Conservation (phyloP, 768 basidiomycete genomes). For the Suillus spraguei region DNA sequence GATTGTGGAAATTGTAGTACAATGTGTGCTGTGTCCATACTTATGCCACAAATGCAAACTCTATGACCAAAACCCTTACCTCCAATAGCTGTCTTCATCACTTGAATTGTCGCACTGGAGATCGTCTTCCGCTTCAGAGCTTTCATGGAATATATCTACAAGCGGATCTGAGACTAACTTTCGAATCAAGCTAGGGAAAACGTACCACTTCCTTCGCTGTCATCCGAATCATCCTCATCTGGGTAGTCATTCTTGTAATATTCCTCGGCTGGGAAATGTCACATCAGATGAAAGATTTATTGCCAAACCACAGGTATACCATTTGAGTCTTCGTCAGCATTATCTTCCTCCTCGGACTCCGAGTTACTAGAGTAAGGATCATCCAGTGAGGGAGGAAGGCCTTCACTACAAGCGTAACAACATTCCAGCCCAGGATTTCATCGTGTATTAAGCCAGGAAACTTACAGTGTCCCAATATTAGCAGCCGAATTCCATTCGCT, state of each 20-base stretch:
- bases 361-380: constrained; percentile 63
- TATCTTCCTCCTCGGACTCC: constrained; percentile 69
- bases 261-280: constrained; percentile 63
- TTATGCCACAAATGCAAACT: constrained; percentile 17
- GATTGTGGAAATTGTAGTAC: constrained; percentile 23
- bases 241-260: constrained; percentile 88
- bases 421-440: background rate
- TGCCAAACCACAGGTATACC: constrained; percentile 42
- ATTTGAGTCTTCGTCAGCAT: constrained; percentile 85
- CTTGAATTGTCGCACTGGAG: constrained; percentile 31
- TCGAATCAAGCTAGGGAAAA: constrained; percentile 8
- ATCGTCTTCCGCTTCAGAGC: constrained; percentile 50
- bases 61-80: constrained; percentile 22
- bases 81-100: constrained; percentile 36
- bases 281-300: background rate
- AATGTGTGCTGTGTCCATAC: constrained; percentile 8
- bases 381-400: constrained; percentile 58
- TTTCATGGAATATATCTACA: constrained; percentile 60
- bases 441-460: constrained; percentile 6
- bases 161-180: constrained; percentile 10
- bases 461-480: constrained; percentile 67
- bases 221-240: constrained; percentile 57
- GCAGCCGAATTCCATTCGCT: constrained; percentile 61
- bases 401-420: constrained; percentile 46
- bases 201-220: constrained; percentile 43